These are phyloP conservation scores for Dictyostelium intermedium DNA, from an alignment of 78 protist genomes.

Conservation along the genomic window DNA sequence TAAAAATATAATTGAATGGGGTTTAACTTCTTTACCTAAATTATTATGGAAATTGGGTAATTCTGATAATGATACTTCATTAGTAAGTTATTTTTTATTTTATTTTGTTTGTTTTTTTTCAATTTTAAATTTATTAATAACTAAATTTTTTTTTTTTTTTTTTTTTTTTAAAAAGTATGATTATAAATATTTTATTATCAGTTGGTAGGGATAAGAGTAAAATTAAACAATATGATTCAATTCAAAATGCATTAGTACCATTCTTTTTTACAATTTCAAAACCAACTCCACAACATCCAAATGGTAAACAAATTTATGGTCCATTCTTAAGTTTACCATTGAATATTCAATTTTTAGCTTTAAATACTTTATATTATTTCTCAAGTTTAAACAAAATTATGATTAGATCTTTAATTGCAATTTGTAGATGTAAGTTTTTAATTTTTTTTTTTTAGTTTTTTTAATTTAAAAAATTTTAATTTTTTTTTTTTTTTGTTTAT, in stretches of 20 bases:
- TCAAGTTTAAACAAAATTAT: conserved; percentile 10
- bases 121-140: not conserved
- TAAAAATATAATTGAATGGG: conserved; percentile 68
- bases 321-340: conserved; percentile 50
- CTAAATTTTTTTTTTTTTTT: not conserved
- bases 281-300: conserved; percentile 8
- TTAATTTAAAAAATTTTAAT: not conserved
- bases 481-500: not conserved
- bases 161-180: conserved; percentile 12
- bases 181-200: conserved; percentile 35
- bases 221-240: conserved; percentile 41
- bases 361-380: conserved; percentile 49
- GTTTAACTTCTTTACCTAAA: conserved; percentile 55
- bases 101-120: not conserved
- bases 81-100: not conserved
- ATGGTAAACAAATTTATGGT: conserved; percentile 65
- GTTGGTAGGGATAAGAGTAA: conserved; percentile 57
- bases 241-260: conserved; percentile 73
- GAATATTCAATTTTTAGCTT: conserved; percentile 41
- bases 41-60: conserved; percentile 43
- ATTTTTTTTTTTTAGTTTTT: not conserved
- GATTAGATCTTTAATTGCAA: conserved; percentile 71
- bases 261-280: conserved; percentile 60
- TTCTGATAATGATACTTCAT: conserved; percentile 29
- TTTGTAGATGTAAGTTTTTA: conserved; percentile 58